Evolutionary conservation across 2,329 filamentous ascomycete genomes (phyloP).

Genomic region (Hypoxylon sp.): DNA sequence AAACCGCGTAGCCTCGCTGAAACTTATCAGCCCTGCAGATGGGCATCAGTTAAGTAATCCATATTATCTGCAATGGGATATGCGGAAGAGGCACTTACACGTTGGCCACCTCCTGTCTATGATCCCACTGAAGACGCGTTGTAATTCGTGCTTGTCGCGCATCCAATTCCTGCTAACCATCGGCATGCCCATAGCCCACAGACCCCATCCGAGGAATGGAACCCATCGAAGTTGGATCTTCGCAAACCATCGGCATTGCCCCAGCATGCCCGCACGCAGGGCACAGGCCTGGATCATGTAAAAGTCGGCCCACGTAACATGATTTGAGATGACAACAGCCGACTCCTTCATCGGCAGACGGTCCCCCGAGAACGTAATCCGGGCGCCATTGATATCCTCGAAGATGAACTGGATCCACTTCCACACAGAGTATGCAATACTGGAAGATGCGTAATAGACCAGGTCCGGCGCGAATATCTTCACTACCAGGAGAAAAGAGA

Average conservation of each 20-base stretch:
- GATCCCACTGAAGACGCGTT: constrained; percentile 68
- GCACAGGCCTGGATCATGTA: constrained; percentile 73
- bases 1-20: constrained; percentile 73
- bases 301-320: constrained; percentile 72
- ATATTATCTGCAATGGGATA: constrained; percentile 3
- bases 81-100: constrained; percentile 59
- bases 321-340: constrained; percentile 71
- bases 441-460: constrained; percentile 67
- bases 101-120: constrained; percentile 65
- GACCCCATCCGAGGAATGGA: constrained; percentile 72
- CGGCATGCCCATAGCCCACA: constrained; percentile 75
- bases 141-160: constrained; percentile 67
- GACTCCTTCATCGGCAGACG: constrained; percentile 65
- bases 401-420: constrained; percentile 69
- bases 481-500: constrained; percentile 63
- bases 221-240: constrained; percentile 70
- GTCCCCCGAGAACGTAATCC: constrained; percentile 66
- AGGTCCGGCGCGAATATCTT: constrained; percentile 61
- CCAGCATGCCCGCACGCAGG: constrained; percentile 66
- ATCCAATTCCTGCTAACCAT: constrained; percentile 72
- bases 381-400: constrained; percentile 64
- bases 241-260: constrained; percentile 72
- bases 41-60: constrained; percentile 18
- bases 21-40: constrained; percentile 70
- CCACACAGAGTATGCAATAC: constrained; percentile 67